These are phyloP conservation scores for Cryomyces antarcticus DNA, from an alignment of 495 filamentous ascomycete species.

Conservation along the genomic window DNA sequence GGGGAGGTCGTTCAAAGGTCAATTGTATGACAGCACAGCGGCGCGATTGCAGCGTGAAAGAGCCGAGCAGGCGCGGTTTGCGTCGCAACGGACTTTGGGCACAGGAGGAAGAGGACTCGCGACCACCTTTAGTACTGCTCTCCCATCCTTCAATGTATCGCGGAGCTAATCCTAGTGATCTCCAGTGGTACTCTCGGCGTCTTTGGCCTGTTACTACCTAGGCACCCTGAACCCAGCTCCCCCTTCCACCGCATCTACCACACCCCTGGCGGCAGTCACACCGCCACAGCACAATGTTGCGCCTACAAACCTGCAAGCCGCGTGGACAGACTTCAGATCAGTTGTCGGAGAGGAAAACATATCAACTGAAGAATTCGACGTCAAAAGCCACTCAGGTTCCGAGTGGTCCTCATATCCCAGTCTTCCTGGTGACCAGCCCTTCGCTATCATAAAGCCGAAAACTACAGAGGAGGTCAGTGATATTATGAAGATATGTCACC, in stretches of 20 bases:
- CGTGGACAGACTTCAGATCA: constrained; percentile 76
- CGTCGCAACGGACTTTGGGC: constrained; percentile 31
- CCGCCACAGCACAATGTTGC: constrained; percentile 50
- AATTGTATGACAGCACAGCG: constrained; percentile 70
- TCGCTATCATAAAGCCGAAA: constrained; percentile 16
- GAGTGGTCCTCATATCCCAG: constrained; percentile 71
- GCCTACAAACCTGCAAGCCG: constrained; percentile 64
- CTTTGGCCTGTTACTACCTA: constrained; percentile 43
- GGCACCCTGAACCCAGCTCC: constrained; percentile 39
- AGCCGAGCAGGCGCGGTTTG: constrained; percentile 45
- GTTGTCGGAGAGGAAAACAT: constrained; percentile 76
- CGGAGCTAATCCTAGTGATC: not conserved
- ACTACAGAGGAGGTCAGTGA: constrained; percentile 27
- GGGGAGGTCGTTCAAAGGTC: constrained; percentile 49
- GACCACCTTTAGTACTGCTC: constrained; percentile 39
- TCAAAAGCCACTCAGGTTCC: constrained; percentile 54
- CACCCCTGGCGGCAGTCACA: constrained; percentile 34
- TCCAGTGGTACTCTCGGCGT: not conserved
- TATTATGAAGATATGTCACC: constrained; percentile 59
- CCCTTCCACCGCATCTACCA: constrained; percentile 51
- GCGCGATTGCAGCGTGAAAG: constrained; percentile 56
- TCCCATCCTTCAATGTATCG: not conserved
- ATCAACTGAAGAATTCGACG: constrained; percentile 46
- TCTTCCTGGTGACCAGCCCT: constrained; percentile 11
- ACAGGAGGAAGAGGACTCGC: constrained; percentile 35